These are phyloP conservation scores for Scheffersomyces titani DNA, from an alignment of 1,139 yeast species.

Conservation along the genomic window DNA sequence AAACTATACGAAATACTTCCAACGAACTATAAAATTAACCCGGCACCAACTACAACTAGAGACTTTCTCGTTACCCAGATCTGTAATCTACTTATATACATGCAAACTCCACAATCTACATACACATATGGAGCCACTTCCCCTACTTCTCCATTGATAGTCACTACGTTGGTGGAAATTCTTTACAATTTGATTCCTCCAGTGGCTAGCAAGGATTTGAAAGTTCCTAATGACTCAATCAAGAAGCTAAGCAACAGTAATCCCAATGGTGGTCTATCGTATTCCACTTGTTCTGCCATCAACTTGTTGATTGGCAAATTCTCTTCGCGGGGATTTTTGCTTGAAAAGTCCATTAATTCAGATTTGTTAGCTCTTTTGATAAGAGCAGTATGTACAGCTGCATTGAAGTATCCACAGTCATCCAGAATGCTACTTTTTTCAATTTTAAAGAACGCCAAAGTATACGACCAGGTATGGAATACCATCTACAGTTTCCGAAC, in stretches of 20 bases:
- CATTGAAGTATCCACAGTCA: constrained; percentile 49
- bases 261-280: constrained; percentile 54
- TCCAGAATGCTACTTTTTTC: constrained; percentile 57
- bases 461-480: constrained; percentile 34
- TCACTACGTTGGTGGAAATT: constrained; percentile 55
- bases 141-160: constrained; percentile 19
- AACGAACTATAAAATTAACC: constrained; percentile 37
- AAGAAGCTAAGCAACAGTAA: constrained; percentile 33
- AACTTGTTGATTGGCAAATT: constrained; percentile 53
- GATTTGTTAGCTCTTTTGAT: constrained; percentile 61
- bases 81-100: constrained; percentile 34
- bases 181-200: constrained; percentile 62
- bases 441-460: constrained; percentile 49
- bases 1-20: constrained; percentile 51
- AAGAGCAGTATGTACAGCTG: constrained; percentile 54
- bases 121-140: constrained; percentile 1
- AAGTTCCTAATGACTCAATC: constrained; percentile 21
- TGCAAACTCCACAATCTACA: constrained; percentile 2
- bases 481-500: constrained; percentile 30
- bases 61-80: constrained; percentile 62
- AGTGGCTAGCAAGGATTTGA: constrained; percentile 21
- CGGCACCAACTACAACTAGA: constrained; percentile 51
- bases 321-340: constrained; percentile 42
- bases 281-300: constrained; percentile 57
- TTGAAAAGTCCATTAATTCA: constrained; percentile 49